Evolutionary conservation across 257 asterid species (phyloP), one percentile per base, ranked within the genome.

Genomic region (Mentha longifolia): DNA sequence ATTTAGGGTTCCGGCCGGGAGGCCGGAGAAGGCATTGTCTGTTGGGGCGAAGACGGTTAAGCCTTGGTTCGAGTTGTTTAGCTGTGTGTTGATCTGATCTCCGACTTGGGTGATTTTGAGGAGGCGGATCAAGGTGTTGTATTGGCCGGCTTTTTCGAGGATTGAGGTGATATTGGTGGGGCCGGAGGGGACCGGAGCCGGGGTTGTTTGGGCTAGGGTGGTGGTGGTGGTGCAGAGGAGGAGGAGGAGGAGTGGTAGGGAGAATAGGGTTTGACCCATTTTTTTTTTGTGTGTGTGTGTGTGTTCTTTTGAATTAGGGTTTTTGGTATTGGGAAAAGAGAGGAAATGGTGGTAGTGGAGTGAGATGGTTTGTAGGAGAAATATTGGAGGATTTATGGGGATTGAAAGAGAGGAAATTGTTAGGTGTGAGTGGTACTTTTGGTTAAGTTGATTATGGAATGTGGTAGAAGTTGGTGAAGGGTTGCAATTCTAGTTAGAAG

Each of bases 101-200:
- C 87, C 90, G 3, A 84, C 75, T 80, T 85, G 95, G 49, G 97
- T 90, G 78, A 37, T 74, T 57, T 72, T 70, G 39, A 84, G 64
- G 68, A 93, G 94, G 61, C 95, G 83, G 72, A 93, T 81, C 17
- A 90, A 81, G 33, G 89, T 86, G 28, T 91, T 88, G 85, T 75
- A 93, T 14, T 88, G 98, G 6, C 98, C 97, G 4, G 90, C 96
- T n/a, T 87, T 93, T 45, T 88, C 97, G n/a, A 93, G 97, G 87
- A 93, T 86, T 49, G 74, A 69, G 0, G 97, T 86, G 13, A 93
- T 68, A 88, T 93, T 93, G 75, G 96, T 81, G 1, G 97, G 97
- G 10, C 95, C 97, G 0, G 95, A 0, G 0, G 97, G 97, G 0
- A 73, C 82, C 0, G 97, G 96, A 3, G 85, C 84, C 2, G 86